Evolutionary conservation across 2,329 filamentous ascomycete genomes (phyloP).

Genomic region (Escovopsis sp.): DNA sequence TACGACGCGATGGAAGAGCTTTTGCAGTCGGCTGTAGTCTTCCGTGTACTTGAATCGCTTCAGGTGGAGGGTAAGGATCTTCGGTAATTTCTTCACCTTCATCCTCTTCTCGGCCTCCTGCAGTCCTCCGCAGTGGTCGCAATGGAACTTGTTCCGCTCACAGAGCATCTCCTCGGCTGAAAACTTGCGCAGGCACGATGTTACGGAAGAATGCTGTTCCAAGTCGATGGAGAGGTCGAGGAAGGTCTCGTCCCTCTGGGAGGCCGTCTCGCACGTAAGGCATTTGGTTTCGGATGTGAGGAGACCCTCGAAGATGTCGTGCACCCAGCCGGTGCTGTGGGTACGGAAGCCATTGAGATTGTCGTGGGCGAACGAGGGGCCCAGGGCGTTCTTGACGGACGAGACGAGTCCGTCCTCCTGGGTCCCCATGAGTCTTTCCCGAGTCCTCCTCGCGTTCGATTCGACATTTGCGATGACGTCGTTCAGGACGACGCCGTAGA

Average conservation of each 20-base stretch:
- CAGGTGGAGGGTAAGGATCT: conserved; percentile 79
- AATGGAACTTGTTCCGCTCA: conserved; percentile 97
- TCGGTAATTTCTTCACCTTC: conserved; percentile 93
- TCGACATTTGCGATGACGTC: conserved; percentile 92
- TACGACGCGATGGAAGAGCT: conserved; percentile 90
- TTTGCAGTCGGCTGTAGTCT: conserved; percentile 82
- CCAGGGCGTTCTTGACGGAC: conserved; percentile 29
- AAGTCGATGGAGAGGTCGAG: conserved; percentile 91
- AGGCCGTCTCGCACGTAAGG: conserved; percentile 88
- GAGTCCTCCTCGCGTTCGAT: conserved; percentile 56
- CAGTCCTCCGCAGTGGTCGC: conserved; percentile 87
- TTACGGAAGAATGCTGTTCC: conserved; percentile 89
- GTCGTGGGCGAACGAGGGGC: conserved; percentile 19
- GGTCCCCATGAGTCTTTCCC: conserved; percentile 29
- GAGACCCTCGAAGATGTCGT: conserved; percentile 90
- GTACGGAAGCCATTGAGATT: conserved; percentile 30
- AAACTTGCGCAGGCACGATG: conserved; percentile 86
- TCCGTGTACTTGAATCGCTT: conserved; percentile 99
- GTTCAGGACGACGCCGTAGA: conserved; percentile 87
- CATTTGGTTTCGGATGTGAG: conserved; percentile 94
- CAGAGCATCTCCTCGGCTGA: conserved; percentile 98
- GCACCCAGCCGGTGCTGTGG: conserved; percentile 72
- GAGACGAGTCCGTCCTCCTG: conserved; percentile 30
- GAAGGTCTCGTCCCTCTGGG: conserved; percentile 89
- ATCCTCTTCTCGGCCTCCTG: conserved; percentile 98